Percentiles rank a stretch among this genome's conserved stretches.
These are phyloP conservation scores for Parvularia atlantis DNA, from an alignment of 78 protist species.

Conservation along the genomic window DNA sequence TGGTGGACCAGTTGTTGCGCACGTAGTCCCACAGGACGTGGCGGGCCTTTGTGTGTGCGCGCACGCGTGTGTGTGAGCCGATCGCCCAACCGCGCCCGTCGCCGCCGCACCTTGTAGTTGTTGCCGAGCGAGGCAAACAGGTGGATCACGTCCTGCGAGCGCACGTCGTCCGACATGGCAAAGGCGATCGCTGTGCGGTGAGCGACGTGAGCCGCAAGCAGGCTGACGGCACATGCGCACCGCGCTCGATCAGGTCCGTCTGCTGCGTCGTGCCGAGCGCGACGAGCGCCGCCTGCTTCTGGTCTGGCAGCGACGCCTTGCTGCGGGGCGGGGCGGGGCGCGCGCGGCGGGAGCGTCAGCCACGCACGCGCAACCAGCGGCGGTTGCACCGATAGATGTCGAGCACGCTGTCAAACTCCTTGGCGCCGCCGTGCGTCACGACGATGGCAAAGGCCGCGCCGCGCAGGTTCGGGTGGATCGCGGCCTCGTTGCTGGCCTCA, in stretches of 20 bases:
- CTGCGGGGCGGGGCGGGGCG: not conserved
- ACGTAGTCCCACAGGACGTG: constrained; percentile 13
- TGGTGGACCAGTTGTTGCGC: not conserved
- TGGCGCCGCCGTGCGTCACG: not conserved
- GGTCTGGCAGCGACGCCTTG: not conserved
- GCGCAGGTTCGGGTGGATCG: constrained; percentile 7
- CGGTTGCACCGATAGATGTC: not conserved
- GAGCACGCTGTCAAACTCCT: not conserved
- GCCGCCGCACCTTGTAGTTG: too few relatives aligned
- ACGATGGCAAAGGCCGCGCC: not conserved
- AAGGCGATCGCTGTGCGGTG: not conserved
- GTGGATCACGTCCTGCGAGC: constrained; percentile 17
- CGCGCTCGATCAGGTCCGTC: not conserved
- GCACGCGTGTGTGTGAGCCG: too few relatives aligned
- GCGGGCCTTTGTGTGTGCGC: not conserved
- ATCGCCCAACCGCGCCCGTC: too few relatives aligned
- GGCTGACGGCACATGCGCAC: not conserved
- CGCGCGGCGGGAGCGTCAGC: not conserved
- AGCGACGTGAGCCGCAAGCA: too few relatives aligned
- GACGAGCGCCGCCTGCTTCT: not conserved
- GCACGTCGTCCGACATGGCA: constrained; percentile 9
- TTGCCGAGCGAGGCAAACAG: not conserved
- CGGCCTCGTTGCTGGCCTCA: not conserved
- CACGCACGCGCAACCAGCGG: not conserved
- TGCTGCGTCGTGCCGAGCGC: constrained; percentile 15